Evolutionary conservation across 2,329 filamentous ascomycete genomes (phyloP).

Genomic region (Fusarium begoniae): DNA sequence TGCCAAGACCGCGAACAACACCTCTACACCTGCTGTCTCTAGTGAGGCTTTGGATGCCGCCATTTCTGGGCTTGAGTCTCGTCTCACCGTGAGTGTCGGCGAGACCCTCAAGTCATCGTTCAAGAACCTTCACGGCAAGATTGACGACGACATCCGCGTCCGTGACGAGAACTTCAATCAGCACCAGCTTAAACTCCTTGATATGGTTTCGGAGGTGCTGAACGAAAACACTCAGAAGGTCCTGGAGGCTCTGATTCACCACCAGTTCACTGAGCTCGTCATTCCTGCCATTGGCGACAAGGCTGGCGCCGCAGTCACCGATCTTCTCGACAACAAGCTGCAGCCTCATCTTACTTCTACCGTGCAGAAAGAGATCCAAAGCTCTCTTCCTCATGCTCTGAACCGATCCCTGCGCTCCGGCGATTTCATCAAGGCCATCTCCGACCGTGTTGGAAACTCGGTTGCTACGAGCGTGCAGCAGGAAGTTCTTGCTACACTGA

Average conservation of each 20-base stretch:
- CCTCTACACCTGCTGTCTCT: conserved; percentile 45
- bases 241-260: conserved; percentile 77
- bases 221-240: conserved; percentile 75
- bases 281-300: conserved; percentile 77
- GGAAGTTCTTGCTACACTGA: conserved; percentile 69
- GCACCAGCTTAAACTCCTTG: conserved; percentile 64
- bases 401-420: conserved; percentile 70
- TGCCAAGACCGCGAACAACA: conserved; percentile 44
- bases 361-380: conserved; percentile 78
- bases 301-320: conserved; percentile 73
- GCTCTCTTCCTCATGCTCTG: conserved; percentile 71
- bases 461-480: conserved; percentile 75
- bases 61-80: conserved; percentile 62
- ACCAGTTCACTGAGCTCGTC: conserved; percentile 78
- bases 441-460: conserved; percentile 73
- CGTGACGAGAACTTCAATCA: conserved; percentile 62
- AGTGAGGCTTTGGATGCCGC: conserved; percentile 62
- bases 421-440: conserved; percentile 75
- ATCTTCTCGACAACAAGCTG: conserved; percentile 75
- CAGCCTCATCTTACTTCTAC: conserved; percentile 71
- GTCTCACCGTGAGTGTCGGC: conserved; percentile 60
- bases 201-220: conserved; percentile 68
- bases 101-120: conserved; percentile 65
- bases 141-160: conserved; percentile 69
- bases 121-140: conserved; percentile 68